phyloP scores from a whole-genome alignment of 2,329 filamentous ascomycete species.

The Neonectria ditissima region DNA sequence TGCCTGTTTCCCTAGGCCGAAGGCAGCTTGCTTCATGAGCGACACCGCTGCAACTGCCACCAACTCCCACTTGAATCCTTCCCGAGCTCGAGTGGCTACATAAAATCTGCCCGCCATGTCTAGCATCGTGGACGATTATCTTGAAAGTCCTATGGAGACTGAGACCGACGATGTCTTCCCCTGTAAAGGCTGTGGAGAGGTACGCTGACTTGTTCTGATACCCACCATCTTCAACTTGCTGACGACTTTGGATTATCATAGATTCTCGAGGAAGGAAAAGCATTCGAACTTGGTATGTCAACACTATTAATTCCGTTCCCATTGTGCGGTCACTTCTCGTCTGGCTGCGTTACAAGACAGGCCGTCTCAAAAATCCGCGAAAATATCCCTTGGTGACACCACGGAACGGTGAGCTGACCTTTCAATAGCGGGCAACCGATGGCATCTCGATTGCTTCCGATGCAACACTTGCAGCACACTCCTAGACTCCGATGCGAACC shows the following conservation, averaged over 20 bases:
- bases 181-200: constrained; percentile 94
- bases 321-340: constrained; percentile 2
- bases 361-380: constrained; percentile 29
- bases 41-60: constrained; percentile 27
- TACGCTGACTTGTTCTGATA: constrained; percentile 55
- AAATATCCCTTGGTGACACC: constrained; percentile 16
- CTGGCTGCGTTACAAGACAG: constrained; percentile 16
- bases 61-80: constrained; percentile 27
- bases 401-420: constrained; percentile 44
- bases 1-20: constrained; percentile 38
- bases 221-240: constrained; percentile 26
- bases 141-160: constrained; percentile 76
- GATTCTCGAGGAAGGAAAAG: constrained; percentile 98
- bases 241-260: constrained; percentile 52
- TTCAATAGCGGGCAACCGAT: constrained; percentile 85
- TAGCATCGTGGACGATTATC: constrained; percentile 68
- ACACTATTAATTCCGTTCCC: background rate
- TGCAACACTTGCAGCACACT: constrained; percentile 96
- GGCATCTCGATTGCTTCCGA: constrained; percentile 99
- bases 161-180: constrained; percentile 87
- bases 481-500: constrained; percentile 97
- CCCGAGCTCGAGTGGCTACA: constrained; percentile 26
- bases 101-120: constrained; percentile 53
- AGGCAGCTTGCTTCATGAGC: constrained; percentile 37
- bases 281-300: constrained; percentile 91